These are phyloP conservation scores for Magnolia kwangsiensis DNA, from an alignment of 164 flowering plant species.

Conservation along the genomic window DNA sequence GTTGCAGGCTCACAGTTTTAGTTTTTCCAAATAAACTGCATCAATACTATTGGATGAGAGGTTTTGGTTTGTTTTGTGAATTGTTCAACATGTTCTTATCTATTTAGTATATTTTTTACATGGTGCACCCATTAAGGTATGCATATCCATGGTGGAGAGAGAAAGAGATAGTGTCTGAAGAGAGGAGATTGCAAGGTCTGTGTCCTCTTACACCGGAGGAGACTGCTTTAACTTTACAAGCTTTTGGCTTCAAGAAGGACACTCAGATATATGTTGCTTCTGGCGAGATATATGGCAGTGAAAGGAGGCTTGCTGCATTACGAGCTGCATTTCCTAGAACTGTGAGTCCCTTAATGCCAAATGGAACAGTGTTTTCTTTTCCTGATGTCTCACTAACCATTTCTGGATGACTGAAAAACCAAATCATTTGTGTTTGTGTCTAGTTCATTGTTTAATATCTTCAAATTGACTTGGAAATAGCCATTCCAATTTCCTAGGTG, in stretches of 20 bases:
- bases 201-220: constrained; percentile 99
- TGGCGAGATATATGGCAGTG: constrained; percentile 95
- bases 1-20: too few relatives aligned
- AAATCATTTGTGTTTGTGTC: background rate
- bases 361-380: background rate
- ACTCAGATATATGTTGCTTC: constrained; percentile 93
- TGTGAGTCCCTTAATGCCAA: constrained; percentile 45
- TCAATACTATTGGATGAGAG: too few relatives aligned
- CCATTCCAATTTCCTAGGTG: background rate
- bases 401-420: background rate
- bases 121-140: constrained; percentile 49
- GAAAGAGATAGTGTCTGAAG: constrained; percentile 84
- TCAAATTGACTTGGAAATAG: background rate
- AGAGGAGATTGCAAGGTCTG: constrained; percentile 72
- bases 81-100: background rate
- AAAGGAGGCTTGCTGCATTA: constrained; percentile 66
- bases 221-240: constrained; percentile 63
- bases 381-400: background rate
- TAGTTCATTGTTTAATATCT: background rate
- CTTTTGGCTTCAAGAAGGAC: constrained; percentile 66
- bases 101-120: too few relatives aligned
- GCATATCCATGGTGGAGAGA: constrained; percentile 99
- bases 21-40: too few relatives aligned
- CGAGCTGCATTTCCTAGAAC: constrained; percentile 71
- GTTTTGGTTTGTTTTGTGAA: too few relatives aligned